phyloP scores from a whole-genome alignment of 2,329 filamentous ascomycete species.

The Colletotrichum trifolii region DNA sequence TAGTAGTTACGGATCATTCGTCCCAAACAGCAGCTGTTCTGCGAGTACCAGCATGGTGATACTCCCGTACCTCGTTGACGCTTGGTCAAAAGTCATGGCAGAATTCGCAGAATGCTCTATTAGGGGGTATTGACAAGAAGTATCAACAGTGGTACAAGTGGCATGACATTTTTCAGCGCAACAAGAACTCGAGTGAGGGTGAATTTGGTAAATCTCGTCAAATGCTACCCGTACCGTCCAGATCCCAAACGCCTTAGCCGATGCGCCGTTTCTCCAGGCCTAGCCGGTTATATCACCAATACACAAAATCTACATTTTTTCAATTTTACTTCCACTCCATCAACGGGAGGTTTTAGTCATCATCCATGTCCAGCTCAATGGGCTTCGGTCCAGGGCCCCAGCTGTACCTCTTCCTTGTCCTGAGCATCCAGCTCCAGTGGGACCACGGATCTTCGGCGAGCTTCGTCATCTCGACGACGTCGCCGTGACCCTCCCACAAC shows the following conservation, averaged over 20 bases:
- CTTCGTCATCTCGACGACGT: constrained; percentile 48
- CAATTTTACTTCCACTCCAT: too few relatives aligned
- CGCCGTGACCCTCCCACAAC: constrained; percentile 39
- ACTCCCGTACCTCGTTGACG: too few relatives aligned
- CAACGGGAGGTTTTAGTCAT: constrained; percentile 38
- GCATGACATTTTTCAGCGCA: too few relatives aligned
- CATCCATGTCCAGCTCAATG: constrained; percentile 8
- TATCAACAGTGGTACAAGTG: too few relatives aligned
- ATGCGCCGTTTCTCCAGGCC: neutral
- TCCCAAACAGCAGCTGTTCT: too few relatives aligned
- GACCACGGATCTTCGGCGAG: constrained; percentile 48
- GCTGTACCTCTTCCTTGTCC: constrained; percentile 46
- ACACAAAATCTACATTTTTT: neutral
- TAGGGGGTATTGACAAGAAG: too few relatives aligned
- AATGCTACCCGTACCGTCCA: neutral
- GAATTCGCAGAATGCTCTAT: too few relatives aligned
- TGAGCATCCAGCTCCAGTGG: constrained; percentile 54
- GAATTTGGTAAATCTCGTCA: too few relatives aligned
- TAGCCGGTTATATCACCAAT: neutral
- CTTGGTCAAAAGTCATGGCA: too few relatives aligned
- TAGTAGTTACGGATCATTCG: too few relatives aligned
- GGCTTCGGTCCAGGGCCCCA: constrained; percentile 39
- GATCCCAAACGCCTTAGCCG: neutral
- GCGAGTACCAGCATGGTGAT: too few relatives aligned
- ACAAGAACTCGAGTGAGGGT: too few relatives aligned